Evolutionary conservation across 371 early-diverging fungal species (phyloP).

Genomic region (Mucor plumbeus): DNA sequence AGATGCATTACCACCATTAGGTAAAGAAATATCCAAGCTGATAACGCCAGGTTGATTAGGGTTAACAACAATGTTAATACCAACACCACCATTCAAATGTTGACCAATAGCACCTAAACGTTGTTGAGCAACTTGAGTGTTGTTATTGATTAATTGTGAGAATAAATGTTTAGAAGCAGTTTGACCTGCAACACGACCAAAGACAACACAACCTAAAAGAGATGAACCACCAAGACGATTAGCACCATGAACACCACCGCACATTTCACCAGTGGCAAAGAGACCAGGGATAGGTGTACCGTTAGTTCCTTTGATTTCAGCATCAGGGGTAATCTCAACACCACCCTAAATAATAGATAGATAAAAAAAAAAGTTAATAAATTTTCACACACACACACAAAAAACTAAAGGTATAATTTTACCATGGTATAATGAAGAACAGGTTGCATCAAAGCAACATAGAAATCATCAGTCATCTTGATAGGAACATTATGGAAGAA

Average conservation of each 20-base stretch:
- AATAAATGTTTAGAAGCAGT: conserved; percentile 72
- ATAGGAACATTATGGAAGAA: conserved; percentile 87
- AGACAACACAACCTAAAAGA: conserved; percentile 92
- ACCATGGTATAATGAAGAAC: conserved; percentile 96
- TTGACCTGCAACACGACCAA: conserved; percentile 93
- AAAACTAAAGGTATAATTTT: conserved; percentile 20
- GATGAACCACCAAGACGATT: conserved; percentile 62
- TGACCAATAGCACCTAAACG: conserved; percentile 77
- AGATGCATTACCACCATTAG: conserved; percentile 28
- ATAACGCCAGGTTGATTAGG: conserved; percentile 58
- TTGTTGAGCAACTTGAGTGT: conserved; percentile 54
- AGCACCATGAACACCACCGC: conserved; percentile 65
- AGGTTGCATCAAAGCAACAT: conserved; percentile 90
- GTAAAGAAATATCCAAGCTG: conserved; percentile 70
- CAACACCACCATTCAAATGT: conserved; percentile 68
- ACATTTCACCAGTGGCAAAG: conserved; percentile 92
- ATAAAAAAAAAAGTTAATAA: neutral
- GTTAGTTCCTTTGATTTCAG: conserved; percentile 71
- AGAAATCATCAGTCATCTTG: conserved; percentile 74
- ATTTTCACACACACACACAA: conserved; percentile 6
- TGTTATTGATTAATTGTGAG: conserved; percentile 55
- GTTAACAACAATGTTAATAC: conserved; percentile 62
- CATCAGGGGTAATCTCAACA: conserved; percentile 83
- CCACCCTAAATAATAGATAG: conserved; percentile 70
- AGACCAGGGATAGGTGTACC: conserved; percentile 79